A percentile compares a stretch with the other conserved stretches of the same genome.
Conservation (phyloP, 2,329 filamentous ascomycete genomes). For the Rhexocercosporidium sp. region DNA sequence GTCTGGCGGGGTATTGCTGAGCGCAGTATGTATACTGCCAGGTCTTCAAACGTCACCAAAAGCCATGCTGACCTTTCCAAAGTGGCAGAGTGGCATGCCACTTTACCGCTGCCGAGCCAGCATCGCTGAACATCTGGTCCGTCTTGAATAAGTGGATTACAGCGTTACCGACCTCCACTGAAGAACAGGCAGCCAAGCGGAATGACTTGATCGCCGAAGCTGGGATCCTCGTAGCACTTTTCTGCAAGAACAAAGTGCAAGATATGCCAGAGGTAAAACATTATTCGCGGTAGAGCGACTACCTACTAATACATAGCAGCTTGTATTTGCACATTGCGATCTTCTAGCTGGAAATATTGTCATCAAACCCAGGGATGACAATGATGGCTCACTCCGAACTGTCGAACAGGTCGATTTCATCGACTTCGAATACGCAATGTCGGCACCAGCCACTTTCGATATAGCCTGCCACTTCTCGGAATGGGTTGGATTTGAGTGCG, state of each 20-base stretch:
- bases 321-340: constrained; percentile 1
- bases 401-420: constrained; percentile 10
- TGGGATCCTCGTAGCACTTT: background rate
- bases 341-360: constrained; percentile 8
- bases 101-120: background rate
- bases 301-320: background rate
- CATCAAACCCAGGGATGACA: background rate
- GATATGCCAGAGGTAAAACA: background rate
- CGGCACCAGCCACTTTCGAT: constrained; percentile 6
- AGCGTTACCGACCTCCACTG: background rate
- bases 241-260: background rate
- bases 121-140: background rate
- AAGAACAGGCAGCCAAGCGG: background rate
- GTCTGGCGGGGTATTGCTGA: constrained; percentile 4
- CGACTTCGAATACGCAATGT: constrained; percentile 12
- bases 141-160: background rate
- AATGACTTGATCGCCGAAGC: background rate
- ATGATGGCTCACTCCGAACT: background rate
- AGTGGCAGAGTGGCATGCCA: constrained; percentile 6
- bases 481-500: constrained; percentile 8
- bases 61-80: background rate
- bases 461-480: constrained; percentile 13
- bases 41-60: background rate
- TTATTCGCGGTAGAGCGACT: background rate
- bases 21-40: background rate